Evolutionary conservation across 208 protist genomes (phyloP), one percentile per base, ranked within the genome.

Genomic region (Giardia muris): DNA sequence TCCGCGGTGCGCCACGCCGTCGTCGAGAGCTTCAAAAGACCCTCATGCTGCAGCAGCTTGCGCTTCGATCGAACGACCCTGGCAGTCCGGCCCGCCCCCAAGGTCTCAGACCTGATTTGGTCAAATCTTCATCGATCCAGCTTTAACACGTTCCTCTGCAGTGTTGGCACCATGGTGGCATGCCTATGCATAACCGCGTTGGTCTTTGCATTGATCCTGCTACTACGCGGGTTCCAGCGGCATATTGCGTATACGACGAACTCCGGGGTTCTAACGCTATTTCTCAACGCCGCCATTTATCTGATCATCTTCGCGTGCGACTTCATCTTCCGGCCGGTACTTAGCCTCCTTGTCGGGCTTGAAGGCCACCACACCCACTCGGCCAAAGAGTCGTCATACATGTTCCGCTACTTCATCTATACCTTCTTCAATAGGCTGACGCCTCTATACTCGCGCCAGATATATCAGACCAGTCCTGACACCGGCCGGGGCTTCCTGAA

Each of bases 331-430:
- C 10, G 57, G 57, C 19, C 30, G 19, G 10, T 76, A 30, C 10
- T 76, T 10, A 76, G 19, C 57, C 10, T 39, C 19, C 10, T 76
- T 30, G 57, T 76, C 57, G 19, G 30, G 30, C 57, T 76, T 39
- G 57, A 76, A 30, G 19, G 57, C 57, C 57, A 76, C 30, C 57
- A 76, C 57, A 76, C 57, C 10, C 10, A 10, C 57, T 76, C 57
- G 10, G 57, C 57, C 19, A 39, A 76, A 39, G 57, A 76, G 30
- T 39, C 57, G 30, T 76, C 57, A 30, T 76, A 76, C 30, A 10
- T 76, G 57, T 30, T 76, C 57, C 57, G 57, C 30, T 76, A 76
- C 57, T 76, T 76, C 30, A 76, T 76, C 57, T 76, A 76, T 76
- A 76, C 30, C 57, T 76, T 76, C 30, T 39, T 76, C 57, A 76